Evolutionary conservation across 441 rosid species (phyloP).

Genomic region (Melastoma candidum): DNA sequence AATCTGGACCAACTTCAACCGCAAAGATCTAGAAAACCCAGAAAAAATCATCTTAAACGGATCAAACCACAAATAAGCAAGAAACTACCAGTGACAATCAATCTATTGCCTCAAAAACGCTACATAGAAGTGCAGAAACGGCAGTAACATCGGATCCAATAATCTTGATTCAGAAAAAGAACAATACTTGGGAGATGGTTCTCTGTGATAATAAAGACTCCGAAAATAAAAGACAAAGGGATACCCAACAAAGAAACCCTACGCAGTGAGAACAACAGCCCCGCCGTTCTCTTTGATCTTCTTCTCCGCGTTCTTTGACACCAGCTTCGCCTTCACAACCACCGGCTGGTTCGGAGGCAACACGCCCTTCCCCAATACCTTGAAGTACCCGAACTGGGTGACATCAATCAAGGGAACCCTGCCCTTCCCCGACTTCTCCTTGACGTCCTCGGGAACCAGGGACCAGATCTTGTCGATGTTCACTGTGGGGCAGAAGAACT

Average conservation of each 20-base stretch:
- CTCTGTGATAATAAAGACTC: no score
- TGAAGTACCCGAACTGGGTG: slow-evolving; percentile 44
- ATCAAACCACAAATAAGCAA: no score
- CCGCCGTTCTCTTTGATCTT: slow-evolving; percentile 50
- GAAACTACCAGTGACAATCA: no score
- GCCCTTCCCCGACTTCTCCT: slow-evolving; percentile 28
- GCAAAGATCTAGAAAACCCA: no score
- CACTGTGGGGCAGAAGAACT: slow-evolving; percentile 36
- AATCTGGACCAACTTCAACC: no score
- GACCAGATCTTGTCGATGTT: slow-evolving; percentile 48
- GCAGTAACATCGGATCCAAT: no score
- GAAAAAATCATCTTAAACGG: no score
- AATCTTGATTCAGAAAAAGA: no score
- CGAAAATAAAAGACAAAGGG: no score
- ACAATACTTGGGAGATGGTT: no score
- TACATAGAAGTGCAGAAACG: no score
- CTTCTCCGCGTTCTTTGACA: slow-evolving; percentile 42
- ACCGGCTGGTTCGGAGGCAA: slow-evolving; percentile 38
- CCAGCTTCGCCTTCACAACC: slow-evolving; percentile 42
- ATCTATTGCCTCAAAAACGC: no score
- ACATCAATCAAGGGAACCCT: slow-evolving; percentile 37
- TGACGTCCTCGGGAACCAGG: slow-evolving; percentile 34
- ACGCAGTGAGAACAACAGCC: slow-evolving; percentile 44
- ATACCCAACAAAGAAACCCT: slow-evolving; percentile 1
- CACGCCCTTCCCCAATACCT: slow-evolving; percentile 46